Evolutionary conservation across 2,329 filamentous ascomycete species (phyloP).

Genomic region (Monilinia fructigena): DNA sequence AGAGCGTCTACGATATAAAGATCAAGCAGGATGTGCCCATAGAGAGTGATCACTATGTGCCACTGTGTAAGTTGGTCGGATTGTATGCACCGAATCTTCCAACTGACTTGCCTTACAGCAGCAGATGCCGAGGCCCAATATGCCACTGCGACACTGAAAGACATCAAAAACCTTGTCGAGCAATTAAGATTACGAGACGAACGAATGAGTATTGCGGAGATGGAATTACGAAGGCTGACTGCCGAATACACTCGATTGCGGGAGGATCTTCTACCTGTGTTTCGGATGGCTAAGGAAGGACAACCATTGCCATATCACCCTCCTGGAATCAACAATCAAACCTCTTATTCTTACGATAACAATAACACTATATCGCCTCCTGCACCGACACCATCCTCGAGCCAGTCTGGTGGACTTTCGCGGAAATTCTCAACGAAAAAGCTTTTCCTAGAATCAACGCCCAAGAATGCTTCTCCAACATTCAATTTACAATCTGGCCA

Average conservation of each 20-base stretch:
- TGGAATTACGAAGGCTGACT: conserved; percentile 76
- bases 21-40: conserved; percentile 88
- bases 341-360: conserved; percentile 52
- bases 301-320: conserved; percentile 70
- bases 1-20: conserved; percentile 95
- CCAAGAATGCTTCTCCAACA: conserved; percentile 76
- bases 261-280: conserved; percentile 86
- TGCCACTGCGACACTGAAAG: conserved; percentile 84
- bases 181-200: conserved; percentile 88
- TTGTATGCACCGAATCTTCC: not conserved
- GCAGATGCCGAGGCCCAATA: conserved; percentile 86
- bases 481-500: conserved; percentile 52
- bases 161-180: conserved; percentile 86
- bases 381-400: conserved; percentile 54
- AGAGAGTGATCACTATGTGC: conserved; percentile 91
- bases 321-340: conserved; percentile 33
- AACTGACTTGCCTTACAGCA: conserved; percentile 53
- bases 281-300: conserved; percentile 87
- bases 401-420: conserved; percentile 56
- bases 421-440: conserved; percentile 76
- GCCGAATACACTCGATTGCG: conserved; percentile 87
- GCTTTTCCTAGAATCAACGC: conserved; percentile 66
- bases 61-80: conserved; percentile 66
- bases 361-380: conserved; percentile 53
- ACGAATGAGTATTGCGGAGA: conserved; percentile 78